phyloP scores from a whole-genome alignment of 2,329 filamentous ascomycete species.

The Sarocladiaceae sp. region DNA sequence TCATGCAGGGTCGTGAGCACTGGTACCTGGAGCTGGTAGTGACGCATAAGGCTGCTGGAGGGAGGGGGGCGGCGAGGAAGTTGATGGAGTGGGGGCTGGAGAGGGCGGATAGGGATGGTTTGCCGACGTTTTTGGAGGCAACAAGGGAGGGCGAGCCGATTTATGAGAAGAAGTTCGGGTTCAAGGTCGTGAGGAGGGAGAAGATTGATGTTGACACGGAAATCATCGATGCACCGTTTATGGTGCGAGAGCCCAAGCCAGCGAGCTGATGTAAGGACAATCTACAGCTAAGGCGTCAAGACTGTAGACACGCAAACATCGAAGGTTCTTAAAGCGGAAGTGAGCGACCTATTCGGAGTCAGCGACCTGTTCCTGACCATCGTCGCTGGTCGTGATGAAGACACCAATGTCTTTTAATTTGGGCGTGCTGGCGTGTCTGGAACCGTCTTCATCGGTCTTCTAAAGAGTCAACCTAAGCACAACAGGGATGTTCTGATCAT shows the following conservation, averaged over 20 bases:
- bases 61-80: conserved; percentile 38
- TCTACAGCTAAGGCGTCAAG: no score
- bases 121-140: conserved; percentile 46
- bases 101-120: conserved; percentile 37
- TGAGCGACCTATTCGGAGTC: no score
- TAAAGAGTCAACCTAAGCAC: no score
- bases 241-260: background rate
- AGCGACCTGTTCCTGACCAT: no score
- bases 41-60: conserved; percentile 37
- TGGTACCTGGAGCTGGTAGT: conserved; percentile 46
- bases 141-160: conserved; percentile 41
- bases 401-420: no score
- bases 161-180: conserved; percentile 44
- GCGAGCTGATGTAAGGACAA: background rate
- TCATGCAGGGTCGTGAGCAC: conserved; percentile 39
- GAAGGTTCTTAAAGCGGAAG: no score
- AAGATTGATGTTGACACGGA: conserved; percentile 28
- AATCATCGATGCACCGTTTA: conserved; percentile 18
- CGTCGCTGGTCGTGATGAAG: no score
- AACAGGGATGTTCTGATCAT: no score
- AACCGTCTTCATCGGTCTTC: no score
- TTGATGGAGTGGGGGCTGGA: conserved; percentile 44
- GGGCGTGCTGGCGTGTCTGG: no score
- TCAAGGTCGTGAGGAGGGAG: conserved; percentile 32
- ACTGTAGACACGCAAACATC: no score